Base-by-base conservation (phyloP, 768 basidiomycete species). In the Collybia mongolica region DNA sequence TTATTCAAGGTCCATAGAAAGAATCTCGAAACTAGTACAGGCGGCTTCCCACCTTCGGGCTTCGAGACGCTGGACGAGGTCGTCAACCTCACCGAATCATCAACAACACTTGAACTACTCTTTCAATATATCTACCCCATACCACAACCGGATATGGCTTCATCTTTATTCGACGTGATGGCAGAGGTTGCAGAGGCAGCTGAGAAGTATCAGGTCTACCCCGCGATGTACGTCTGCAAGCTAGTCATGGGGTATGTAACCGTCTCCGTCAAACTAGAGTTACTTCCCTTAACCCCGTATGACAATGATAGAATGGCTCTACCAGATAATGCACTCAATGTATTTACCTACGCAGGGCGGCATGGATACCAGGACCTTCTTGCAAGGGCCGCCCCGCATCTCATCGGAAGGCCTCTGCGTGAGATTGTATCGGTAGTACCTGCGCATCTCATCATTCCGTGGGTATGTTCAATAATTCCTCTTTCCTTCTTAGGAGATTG, bases 91-190 rank as follows among this genome's bases (percentile, higher is more conserved):
- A 1, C 44, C 6, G 55, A 56, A 35, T n/a, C 36, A 2, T 26
- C 29, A 2, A 39, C 41, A 14, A 42, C 49, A 5, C 39, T 54
- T 3, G 12, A 23, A 19, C 49, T 56, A 2, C 41, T 54, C 2
- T 45, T 57, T 4, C 37, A 45, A 15, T 57, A 29, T 45, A 49
- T 57, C 38, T 49, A 54, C 29, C 49, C 46, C 11, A 46, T 22
- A 12, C 52, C 36, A 7, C 56, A 54, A 26, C 56, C 56, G 2
- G 42, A 48, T 44, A 23, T 57, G 6, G 28, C 23, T 9, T 12
- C 20, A 7, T 18, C 53, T 2, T 2, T 29, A 2, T 48, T 57
- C 35, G 43, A 39, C 5, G 24, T 51, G 1, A 26, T 57, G 1
- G 47, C 42, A 6, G 19, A 17, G 2, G 37, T 51, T 7, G 41